Base-by-base conservation (phyloP, 1,284 basidiomycete species). In the Ustilago bromivora region DNA sequence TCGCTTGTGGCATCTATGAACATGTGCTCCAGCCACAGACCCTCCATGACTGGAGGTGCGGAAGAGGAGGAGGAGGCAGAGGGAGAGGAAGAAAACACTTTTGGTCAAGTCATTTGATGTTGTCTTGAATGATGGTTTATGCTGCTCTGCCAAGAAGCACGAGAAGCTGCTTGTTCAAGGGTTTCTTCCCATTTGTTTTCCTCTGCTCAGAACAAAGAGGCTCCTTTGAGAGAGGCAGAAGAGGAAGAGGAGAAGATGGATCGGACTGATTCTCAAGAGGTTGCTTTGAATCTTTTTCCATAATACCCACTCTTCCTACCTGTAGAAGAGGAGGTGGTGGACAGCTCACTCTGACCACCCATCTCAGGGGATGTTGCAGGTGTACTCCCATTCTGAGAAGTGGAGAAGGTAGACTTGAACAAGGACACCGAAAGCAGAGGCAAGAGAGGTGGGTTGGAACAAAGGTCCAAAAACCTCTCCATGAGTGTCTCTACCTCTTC, bases 81-180 rank as follows among this genome's bases (percentile, higher is more conserved):
- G 56, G 56, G 10, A 35, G 41, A 35, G 64, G 49, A 6, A 54
- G 56, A 12, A 35, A 46, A 46, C 5, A 2, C 36, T 35, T 61
- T 41, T 4, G 73, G 73, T 68, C 73, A 76, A 13, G 68, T 76
- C 23, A 54, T 61, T 35, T 75, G 72, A 12, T 67, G 70, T 10
- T 34, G 23, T 10, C 73, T 60, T 10, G 73, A 68, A 4, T 65
- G 64, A 31, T 76, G 65, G 38, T 62, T 64, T 51, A 76, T 76
- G 23, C 73, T 76, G 40, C 57, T 67, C 23, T 76, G 67, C 73
- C 68, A 76, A 7, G 65, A 67, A 5, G 73, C 73, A 1, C 61
- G 60, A 3, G n/a, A 49, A 2, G 65, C 65, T 0, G 68, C 73
- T 4, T 60, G 57, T 15, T 76, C 40, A 15, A 76, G 61, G n/a